Evolutionary conservation across 441 rosid genomes (phyloP), one percentile per base, ranked within the genome.

Genomic region (Sinapis alba): DNA sequence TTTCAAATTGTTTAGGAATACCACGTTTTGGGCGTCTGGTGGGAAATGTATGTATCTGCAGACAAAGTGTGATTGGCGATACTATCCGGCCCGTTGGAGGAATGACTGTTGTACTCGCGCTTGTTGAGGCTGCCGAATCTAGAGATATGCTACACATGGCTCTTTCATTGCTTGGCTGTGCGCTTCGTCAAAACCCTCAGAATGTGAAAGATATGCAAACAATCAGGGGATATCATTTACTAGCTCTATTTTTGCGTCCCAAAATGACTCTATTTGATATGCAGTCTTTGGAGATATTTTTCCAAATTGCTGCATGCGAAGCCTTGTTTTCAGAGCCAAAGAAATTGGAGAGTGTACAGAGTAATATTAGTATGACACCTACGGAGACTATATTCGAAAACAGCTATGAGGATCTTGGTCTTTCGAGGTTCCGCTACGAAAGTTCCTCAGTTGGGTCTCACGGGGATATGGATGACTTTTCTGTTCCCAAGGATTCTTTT

Each of bases 111-210:
- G 86, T 97, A 64, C 87, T 97, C 77, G 94, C 97, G 36, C 98
- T 97, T 79, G 87, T 93, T 83, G 99, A 97, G 85, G 96, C 98
- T 58, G 94, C 99, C 71, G 97, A 90, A 85, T 88, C 98, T 51
- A 90, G 90, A 84, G 94, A 91, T 79, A 93, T 95, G 99, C 96
- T 97, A 79, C 98, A 95, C 83, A 95, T 91, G 98, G 93, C 98
- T 78, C 87, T 97, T 82, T 83, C 92, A 23, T 84, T 97, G 65
- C 98, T 97, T 80, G 91, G 99, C 59, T 86, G 89, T 84, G 92
- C 96, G 19, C 97, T 97, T 82, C 98, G 88, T 85, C 99, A 95
- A 71, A 97, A 87, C 85, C 90, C 99, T 66, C 99, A 93, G 79
- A 97, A 93, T 80, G 92, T 93, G 85, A 89, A 84, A 78, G 99